Percentiles rank a stretch among this genome's conserved stretches.
These are phyloP conservation scores for Alternaria infectoria DNA, from an alignment of 2,329 filamentous ascomycete species.

Conservation along the genomic window DNA sequence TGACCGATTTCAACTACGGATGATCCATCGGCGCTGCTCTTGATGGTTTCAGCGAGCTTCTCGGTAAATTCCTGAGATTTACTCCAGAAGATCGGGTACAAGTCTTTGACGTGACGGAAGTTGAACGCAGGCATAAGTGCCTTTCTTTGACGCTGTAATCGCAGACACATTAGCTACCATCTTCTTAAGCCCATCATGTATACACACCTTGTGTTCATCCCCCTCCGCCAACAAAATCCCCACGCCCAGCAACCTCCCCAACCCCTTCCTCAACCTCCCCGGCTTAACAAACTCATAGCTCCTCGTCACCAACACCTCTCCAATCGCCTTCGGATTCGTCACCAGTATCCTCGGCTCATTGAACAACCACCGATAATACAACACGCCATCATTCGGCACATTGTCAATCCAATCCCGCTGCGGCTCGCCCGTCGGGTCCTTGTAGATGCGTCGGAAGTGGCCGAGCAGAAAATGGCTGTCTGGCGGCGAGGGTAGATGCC, in stretches of 20 bases:
- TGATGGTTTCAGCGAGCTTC: constrained; percentile 40
- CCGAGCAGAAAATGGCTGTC: constrained; percentile 47
- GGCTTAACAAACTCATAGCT: constrained; percentile 61
- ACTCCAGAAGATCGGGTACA: constrained; percentile 58
- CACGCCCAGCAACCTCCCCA: constrained; percentile 71
- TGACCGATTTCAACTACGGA: constrained; percentile 53
- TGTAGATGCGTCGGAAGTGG: constrained; percentile 51
- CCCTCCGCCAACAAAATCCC: constrained; percentile 84
- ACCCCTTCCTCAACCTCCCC: constrained; percentile 53
- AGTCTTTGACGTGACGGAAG: constrained; percentile 58
- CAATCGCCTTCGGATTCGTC: constrained; percentile 55
- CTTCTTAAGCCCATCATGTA: not conserved
- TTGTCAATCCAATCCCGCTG: constrained; percentile 59
- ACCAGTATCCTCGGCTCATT: constrained; percentile 54
- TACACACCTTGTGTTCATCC: constrained; percentile 77
- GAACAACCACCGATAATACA: constrained; percentile 59
- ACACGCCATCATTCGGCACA: constrained; percentile 62
- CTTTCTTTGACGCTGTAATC: constrained; percentile 52
- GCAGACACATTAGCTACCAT: constrained; percentile 6
- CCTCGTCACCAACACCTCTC: constrained; percentile 58
- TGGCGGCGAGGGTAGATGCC: constrained; percentile 61
- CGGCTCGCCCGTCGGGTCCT: constrained; percentile 53
- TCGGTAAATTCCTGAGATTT: constrained; percentile 53
- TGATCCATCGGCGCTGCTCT: constrained; percentile 30
- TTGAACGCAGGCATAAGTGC: constrained; percentile 58